Conservation (phyloP, 495 filamentous ascomycete genomes). For the Penicillium paxilli region DNA sequence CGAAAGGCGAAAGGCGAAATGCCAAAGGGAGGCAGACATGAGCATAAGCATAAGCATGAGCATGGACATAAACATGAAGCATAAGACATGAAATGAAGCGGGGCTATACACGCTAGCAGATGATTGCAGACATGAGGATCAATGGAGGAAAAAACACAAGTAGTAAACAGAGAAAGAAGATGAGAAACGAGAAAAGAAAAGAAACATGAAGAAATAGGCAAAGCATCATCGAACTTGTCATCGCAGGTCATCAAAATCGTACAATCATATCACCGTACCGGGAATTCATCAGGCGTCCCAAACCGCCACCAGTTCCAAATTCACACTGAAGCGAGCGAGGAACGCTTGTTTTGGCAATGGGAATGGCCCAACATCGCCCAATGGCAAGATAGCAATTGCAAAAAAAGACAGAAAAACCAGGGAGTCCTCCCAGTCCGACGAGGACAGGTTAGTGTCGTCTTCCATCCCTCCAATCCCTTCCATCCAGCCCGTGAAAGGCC, state of each 20-base stretch:
- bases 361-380: constrained; percentile 5
- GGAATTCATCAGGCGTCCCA: constrained; percentile 16
- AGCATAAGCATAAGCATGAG: constrained; percentile 1
- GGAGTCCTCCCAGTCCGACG: constrained; percentile 27
- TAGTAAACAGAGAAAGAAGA: constrained; percentile 17
- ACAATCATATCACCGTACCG: constrained; percentile 48
- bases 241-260: constrained; percentile 52
- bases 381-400: constrained; percentile 25
- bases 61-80: constrained; percentile 4
- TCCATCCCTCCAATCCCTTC: neutral
- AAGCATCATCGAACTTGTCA: constrained; percentile 38
- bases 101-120: constrained; percentile 12
- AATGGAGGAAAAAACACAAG: constrained; percentile 19
- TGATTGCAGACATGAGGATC: neutral
- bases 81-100: constrained; percentile 2
- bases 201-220: constrained; percentile 15
- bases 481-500: too few relatives aligned
- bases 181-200: constrained; percentile 8
- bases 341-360: too few relatives aligned
- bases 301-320: constrained; percentile 3
- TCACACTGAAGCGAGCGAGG: neutral
- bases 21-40: neutral
- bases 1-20: neutral
- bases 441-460: neutral
- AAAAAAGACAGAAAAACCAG: constrained; percentile 20